Conservation (phyloP, 495 filamentous ascomycete species). For the Penicillium goetzii region DNA sequence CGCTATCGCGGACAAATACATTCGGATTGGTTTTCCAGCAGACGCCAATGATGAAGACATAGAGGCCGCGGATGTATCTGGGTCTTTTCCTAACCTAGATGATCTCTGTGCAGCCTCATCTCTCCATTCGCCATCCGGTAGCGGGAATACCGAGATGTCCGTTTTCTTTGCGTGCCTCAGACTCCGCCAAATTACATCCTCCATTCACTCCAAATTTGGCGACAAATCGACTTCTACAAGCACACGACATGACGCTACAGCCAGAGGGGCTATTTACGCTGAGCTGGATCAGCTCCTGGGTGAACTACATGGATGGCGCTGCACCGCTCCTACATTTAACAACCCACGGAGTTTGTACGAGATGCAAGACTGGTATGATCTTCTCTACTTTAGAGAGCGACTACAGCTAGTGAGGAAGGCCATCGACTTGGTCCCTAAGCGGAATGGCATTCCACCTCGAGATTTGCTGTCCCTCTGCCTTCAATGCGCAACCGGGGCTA, state of each 20-base stretch:
- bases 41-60: constrained; percentile 37
- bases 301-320: constrained; percentile 31
- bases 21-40: constrained; percentile 29
- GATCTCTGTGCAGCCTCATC: constrained; percentile 17
- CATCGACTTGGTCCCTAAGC: constrained; percentile 34
- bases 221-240: constrained; percentile 7
- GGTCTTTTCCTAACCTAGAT: constrained; percentile 27
- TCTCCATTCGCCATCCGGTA: neutral
- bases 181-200: constrained; percentile 34
- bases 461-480: constrained; percentile 31
- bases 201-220: constrained; percentile 27
- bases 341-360: constrained; percentile 28
- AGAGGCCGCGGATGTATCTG: constrained; percentile 30
- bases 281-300: constrained; percentile 26
- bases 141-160: constrained; percentile 26
- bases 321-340: constrained; percentile 22
- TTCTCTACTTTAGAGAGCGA: constrained; percentile 30
- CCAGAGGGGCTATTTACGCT: constrained; percentile 25
- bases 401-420: constrained; percentile 31
- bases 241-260: constrained; percentile 4
- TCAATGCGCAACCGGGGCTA: constrained; percentile 24
- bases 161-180: constrained; percentile 31
- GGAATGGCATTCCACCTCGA: constrained; percentile 23
- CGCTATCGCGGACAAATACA: constrained; percentile 29
- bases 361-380: constrained; percentile 35